Base-by-base conservation (phyloP, 2,329 filamentous ascomycete species). In the Aspergillus pseudonomiae region DNA sequence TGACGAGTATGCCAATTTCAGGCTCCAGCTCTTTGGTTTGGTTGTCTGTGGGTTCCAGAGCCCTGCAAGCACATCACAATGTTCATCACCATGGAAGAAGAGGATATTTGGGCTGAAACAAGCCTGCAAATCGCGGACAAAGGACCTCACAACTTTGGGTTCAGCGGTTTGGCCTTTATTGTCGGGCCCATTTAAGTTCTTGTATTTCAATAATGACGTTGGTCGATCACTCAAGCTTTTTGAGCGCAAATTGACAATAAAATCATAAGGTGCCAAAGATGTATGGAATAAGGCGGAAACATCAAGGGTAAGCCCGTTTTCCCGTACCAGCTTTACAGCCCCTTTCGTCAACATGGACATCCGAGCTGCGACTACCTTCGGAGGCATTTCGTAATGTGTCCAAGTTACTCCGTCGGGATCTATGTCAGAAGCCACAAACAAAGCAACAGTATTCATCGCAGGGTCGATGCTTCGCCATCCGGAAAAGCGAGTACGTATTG, bases 381-480 rank as follows among this genome's bases (percentile, higher is more conserved):
- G 88, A 0, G 94, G 94, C 41, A 83, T 78, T 19, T 78, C 82
- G 60, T 85, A 85, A 57, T 93, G 86, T 0, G 91, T 97, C 85
- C 93, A 98, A 0, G 90, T 90, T 10, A 89, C 87, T 4, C 95
- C 95, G 41, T 90, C 91, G 6, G 82, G 79, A 70, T 97, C 93
- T 66, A 91, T 82, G 59, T 91, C 91, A 0, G 92, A 93, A 2
- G 93, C 93, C 4, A 90, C 90, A 72, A 97, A 91, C 45, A 98
- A 81, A 21, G 91, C 89, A 3, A 92, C 87, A 65, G 88, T 89
- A 78, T 95, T 96, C 89, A 98, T 91, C 59, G 86, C 88, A 1
- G 94, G 93, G 72, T 99, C 95, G 60, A 95, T 89, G 68, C 91
- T 92, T 63, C 95, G 86, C 92, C 93, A 96, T 16, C 90, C 89